A percentile compares a stretch with the other conserved stretches of the same genome.
Evolutionary conservation across 2,329 filamentous ascomycete species (phyloP).

Genomic region (Exutisphaerella laricina): DNA sequence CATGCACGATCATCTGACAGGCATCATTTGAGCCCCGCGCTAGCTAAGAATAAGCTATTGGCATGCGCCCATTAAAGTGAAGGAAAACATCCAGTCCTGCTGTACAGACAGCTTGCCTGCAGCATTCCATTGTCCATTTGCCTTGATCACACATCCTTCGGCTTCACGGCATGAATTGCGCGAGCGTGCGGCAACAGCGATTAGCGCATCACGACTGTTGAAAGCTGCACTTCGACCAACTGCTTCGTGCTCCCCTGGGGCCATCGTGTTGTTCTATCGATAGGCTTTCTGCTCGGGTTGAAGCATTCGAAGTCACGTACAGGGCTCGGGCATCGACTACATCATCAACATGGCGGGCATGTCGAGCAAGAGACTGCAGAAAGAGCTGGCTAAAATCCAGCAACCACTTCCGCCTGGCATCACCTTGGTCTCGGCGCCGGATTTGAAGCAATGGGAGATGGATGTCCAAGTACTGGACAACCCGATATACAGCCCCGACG

Average conservation of each 20-base stretch:
- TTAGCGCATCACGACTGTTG: no score
- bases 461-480: conserved; percentile 94
- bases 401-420: conserved; percentile 62
- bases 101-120: no score
- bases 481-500: conserved; percentile 67
- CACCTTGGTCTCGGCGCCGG: conserved; percentile 70
- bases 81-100: background rate
- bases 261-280: no score
- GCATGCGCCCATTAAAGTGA: background rate
- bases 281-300: no score
- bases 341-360: conserved; percentile 29
- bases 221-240: no score
- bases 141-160: background rate
- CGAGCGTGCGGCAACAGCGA: no score
- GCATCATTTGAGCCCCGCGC: no score
- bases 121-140: background rate
- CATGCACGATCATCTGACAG: no score
- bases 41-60: background rate
- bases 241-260: no score
- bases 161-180: no score
- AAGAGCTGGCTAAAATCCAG: conserved; percentile 56
- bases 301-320: background rate
- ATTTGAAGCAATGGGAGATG: conserved; percentile 84
- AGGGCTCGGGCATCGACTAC: background rate
- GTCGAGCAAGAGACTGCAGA: conserved; percentile 39